phyloP scores from a whole-genome alignment of 805 yeast species.

The Alloascoidea hylecoeti region DNA sequence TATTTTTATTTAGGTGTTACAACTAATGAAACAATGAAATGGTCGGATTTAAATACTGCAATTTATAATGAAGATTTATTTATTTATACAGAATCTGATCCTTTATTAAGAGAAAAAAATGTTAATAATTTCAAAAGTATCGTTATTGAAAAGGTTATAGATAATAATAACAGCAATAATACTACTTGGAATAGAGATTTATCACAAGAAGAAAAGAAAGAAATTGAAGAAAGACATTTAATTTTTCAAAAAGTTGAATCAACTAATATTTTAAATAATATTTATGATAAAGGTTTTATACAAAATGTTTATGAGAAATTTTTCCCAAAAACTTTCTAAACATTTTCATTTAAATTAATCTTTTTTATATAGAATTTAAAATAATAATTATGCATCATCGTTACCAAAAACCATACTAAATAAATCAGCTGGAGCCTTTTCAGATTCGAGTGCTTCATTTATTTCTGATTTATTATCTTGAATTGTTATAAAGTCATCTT shows the following conservation, averaged over 20 bases:
- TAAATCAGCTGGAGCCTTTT: constrained; percentile 10
- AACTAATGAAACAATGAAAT: constrained; percentile 60
- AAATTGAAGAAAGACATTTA: constrained; percentile 10
- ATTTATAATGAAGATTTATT: constrained; percentile 25
- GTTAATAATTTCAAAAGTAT: no score
- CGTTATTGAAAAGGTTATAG: constrained; percentile 12
- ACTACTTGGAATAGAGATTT: constrained; percentile 15
- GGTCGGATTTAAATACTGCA: constrained; percentile 49
- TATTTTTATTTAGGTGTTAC: constrained; percentile 55
- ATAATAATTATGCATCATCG: constrained; percentile 4
- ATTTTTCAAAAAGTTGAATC: constrained; percentile 10
- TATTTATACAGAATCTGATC: constrained; percentile 11
- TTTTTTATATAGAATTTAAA: constrained; percentile 4
- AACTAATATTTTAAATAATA: constrained; percentile 19
- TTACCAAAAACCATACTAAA: constrained; percentile 12
- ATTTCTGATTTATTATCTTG: constrained; percentile 6
- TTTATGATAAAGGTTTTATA: constrained; percentile 21
- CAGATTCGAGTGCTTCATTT: constrained; percentile 8
- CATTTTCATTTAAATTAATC: constrained; percentile 5
- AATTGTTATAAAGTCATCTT: constrained; percentile 1
- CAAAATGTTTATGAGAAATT: constrained; percentile 14
- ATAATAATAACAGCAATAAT: constrained; percentile 8
- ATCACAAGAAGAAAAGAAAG: constrained; percentile 12
- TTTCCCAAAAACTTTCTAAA: constrained; percentile 8
- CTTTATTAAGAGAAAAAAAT: constrained; percentile 6